Evolutionary conservation across 2,329 filamentous ascomycete species (phyloP), one percentile per base, ranked within the genome.

Genomic region (Colletotrichum theobromicola): DNA sequence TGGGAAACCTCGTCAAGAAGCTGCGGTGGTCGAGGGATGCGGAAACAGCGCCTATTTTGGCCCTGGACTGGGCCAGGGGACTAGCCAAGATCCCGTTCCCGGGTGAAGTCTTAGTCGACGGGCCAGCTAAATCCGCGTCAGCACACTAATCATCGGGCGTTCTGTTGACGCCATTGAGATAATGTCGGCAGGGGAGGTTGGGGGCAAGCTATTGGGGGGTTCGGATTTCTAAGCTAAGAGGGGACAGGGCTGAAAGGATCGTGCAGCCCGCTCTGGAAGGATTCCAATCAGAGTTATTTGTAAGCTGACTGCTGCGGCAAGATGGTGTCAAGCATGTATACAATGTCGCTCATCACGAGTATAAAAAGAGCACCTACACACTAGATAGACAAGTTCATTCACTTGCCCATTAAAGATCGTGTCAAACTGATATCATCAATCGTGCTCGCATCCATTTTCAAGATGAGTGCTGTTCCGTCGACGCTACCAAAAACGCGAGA

Each of bases 11-110:
- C 42, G 62, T 74, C 15, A 72, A 62, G 62, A 74, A 72, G 57
- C 28, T 74, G 28, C 68, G 72, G 1, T 74, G 72, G 72, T 74
- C 72, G n/a, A 61, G 72, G 21, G 42, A 58, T 2, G 72, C 68
- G 4, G 72, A 72, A 28, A 57, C 55, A 1, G 72, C 72, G 0
- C 72, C 68, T 3, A 74, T 74, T 9, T 28, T 74, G 13, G 68
- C 72, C 24, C 18, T 74, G 16, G 72, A 74, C 13, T 74, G 72
- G 72, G 68, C 72, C 15, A 61, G 72, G 28, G 72, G 72, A 12
- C 13, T 74, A 7, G 68, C 72, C 15, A 74, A 74, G 30, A 55
- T 72, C 2, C 72, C 68, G 13, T 74, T 74, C 9, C 68, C 62
- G 1, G 72, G 72, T 3, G 72, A 74, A 21, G 46, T 72, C 5